Conservation (phyloP, 2,329 filamentous ascomycete species). For the Coniochaeta sp. region DNA sequence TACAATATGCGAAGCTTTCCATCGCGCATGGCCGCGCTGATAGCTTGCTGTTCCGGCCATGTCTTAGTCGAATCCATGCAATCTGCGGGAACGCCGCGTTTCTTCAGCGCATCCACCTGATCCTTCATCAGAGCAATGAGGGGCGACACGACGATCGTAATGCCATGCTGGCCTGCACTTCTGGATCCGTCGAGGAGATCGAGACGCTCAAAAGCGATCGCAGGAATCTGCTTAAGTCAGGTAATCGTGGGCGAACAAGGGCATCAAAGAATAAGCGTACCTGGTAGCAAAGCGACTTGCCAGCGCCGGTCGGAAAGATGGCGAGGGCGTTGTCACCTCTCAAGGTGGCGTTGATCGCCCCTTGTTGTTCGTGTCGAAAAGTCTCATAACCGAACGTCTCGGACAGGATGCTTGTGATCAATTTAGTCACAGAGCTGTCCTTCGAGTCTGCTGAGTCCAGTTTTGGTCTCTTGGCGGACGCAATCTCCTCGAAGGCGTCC, state of each 20-base stretch:
- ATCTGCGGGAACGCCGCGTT: constrained; percentile 42
- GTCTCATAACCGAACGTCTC: constrained; percentile 29
- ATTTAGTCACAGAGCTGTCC: not conserved
- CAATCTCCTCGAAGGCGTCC: constrained; percentile 5
- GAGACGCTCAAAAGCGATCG: constrained; percentile 36
- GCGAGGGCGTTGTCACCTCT: constrained; percentile 32
- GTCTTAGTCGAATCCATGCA: constrained; percentile 50
- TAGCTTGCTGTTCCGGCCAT: constrained; percentile 33
- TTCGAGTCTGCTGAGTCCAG: not conserved
- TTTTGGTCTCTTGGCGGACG: constrained; percentile 3
- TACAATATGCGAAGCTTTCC: constrained; percentile 47
- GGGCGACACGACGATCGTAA: constrained; percentile 50
- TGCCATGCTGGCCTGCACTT: constrained; percentile 29
- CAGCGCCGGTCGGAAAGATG: constrained; percentile 40
- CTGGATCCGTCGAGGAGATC: constrained; percentile 23
- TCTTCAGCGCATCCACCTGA: constrained; percentile 47
- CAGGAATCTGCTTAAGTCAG: constrained; percentile 28
- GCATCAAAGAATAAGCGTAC: constrained; percentile 16
- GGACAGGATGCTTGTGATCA: constrained; percentile 21
- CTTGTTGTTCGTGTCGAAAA: constrained; percentile 38
- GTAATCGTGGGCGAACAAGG: not conserved
- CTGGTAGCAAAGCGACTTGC: constrained; percentile 43
- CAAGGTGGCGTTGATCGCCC: constrained; percentile 29
- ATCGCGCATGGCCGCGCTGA: constrained; percentile 28
- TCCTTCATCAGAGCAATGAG: constrained; percentile 55